Percentiles rank a stretch among this genome's conserved stretches.
These are phyloP conservation scores for Candida krabiensis DNA, from an alignment of 805 yeast species.

Conservation along the genomic window DNA sequence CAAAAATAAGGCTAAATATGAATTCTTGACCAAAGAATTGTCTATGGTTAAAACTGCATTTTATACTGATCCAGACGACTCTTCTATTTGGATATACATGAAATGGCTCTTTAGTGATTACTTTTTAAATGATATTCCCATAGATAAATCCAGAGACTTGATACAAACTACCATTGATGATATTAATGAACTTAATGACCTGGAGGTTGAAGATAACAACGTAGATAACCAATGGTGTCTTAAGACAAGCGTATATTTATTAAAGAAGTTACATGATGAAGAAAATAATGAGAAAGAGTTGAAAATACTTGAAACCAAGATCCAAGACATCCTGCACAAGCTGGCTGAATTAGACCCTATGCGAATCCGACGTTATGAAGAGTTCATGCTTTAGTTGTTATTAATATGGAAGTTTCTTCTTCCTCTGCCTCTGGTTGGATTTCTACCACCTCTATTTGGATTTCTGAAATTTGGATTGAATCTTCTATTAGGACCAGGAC, in stretches of 20 bases:
- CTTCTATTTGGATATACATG: slow-evolving; percentile 88
- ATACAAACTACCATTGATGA: slow-evolving; percentile 45
- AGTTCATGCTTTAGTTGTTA: slow-evolving; percentile 19
- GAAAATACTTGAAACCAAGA: slow-evolving; percentile 23
- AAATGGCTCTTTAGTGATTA: slow-evolving; percentile 67
- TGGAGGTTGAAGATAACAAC: slow-evolving; percentile 70
- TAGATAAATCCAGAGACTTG: slow-evolving; percentile 33
- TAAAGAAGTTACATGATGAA: slow-evolving; percentile 30
- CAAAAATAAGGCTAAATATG: slow-evolving; percentile 14
- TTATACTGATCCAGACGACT: slow-evolving; percentile 91
- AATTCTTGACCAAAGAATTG: slow-evolving; percentile 56
- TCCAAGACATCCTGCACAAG: slow-evolving; percentile 37
- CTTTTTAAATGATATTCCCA: slow-evolving; percentile 34
- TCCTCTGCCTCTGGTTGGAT: slow-evolving; percentile 2
- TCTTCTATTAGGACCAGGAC: slow-evolving; percentile 2
- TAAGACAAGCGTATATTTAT: slow-evolving; percentile 52
- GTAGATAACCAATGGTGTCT: slow-evolving; percentile 75
- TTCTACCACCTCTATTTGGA: slow-evolving; percentile 7
- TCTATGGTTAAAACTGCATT: slow-evolving; percentile 76
- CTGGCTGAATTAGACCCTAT: slow-evolving; percentile 62
- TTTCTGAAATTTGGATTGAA: slow-evolving; percentile 5
- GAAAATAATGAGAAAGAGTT: slow-evolving; percentile 10
- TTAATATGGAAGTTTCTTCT: slow-evolving; percentile 4
- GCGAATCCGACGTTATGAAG: slow-evolving; percentile 58
- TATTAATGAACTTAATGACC: slow-evolving; percentile 62